Percentiles rank a stretch among this genome's conserved stretches.
phyloP scores from a whole-genome alignment of 2,329 filamentous ascomycete species.

The Talaromyces amestolkiae region DNA sequence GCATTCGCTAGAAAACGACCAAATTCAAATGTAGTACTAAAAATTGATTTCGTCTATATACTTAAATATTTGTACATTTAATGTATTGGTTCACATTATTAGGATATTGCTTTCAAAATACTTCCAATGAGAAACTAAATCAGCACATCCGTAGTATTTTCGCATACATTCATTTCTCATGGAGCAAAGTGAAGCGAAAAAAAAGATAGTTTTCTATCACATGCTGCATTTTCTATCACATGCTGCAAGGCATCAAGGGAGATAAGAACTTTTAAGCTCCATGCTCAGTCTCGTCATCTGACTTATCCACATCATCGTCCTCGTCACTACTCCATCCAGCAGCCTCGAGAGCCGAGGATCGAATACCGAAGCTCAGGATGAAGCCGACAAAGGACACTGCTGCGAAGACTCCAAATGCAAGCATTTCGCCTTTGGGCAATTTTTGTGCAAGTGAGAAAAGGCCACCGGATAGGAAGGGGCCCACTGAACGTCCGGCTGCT shows the following conservation, averaged over 20 bases:
- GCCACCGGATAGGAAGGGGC: slow-evolving; percentile 82
- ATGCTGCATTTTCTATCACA: background rate
- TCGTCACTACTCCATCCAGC: slow-evolving; percentile 52
- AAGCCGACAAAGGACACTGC: slow-evolving; percentile 80
- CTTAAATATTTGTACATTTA: background rate
- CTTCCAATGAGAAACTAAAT: too few relatives aligned
- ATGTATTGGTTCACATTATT: background rate
- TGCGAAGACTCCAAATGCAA: slow-evolving; percentile 86
- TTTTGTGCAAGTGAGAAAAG: slow-evolving; percentile 77
- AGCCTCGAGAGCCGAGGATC: slow-evolving; percentile 59
- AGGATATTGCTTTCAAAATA: background rate
- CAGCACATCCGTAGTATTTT: background rate
- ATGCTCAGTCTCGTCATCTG: slow-evolving; percentile 45
- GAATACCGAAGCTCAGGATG: slow-evolving; percentile 73
- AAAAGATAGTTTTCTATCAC: background rate
- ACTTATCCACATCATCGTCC: slow-evolving; percentile 38
- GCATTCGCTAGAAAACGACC: background rate
- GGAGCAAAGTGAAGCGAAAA: background rate
- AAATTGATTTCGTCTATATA: background rate
- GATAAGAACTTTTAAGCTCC: slow-evolving; percentile 3
- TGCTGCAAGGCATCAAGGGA: background rate
- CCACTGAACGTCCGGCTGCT: slow-evolving; percentile 81
- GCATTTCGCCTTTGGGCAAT: slow-evolving; percentile 71
- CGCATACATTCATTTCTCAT: background rate
- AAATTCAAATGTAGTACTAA: background rate